Percentiles rank a stretch among this genome's conserved stretches.
Evolutionary conservation across 208 protist genomes (phyloP).

Genomic region (Trypanosoma theileri): DNA sequence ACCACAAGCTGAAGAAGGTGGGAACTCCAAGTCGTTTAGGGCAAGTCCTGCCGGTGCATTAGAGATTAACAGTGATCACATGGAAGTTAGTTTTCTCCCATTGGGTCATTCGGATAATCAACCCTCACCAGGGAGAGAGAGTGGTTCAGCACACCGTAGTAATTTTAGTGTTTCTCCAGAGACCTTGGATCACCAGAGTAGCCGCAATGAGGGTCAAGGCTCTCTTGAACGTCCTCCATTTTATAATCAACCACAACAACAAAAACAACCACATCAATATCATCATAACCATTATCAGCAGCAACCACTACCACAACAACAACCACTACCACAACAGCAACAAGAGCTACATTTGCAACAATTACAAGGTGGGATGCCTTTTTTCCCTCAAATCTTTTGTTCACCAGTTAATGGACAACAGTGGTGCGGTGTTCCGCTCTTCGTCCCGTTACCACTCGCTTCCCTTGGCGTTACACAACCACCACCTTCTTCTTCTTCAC

Average conservation of each 20-base stretch:
- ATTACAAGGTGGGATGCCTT: background rate
- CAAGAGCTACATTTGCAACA: background rate
- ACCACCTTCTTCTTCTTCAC: background rate
- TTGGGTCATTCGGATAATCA: background rate
- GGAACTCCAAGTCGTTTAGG: background rate
- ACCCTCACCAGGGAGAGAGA: background rate
- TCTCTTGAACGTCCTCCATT: background rate
- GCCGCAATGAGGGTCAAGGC: background rate
- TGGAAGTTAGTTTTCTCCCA: background rate
- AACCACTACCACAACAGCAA: background rate
- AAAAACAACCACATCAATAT: background rate
- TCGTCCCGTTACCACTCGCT: constrained; percentile 21
- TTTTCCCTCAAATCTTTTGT: constrained; percentile 2
- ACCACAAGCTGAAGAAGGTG: background rate
- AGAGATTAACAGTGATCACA: background rate
- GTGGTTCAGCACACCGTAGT: background rate
- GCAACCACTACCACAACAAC: background rate
- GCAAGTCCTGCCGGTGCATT: background rate
- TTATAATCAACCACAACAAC: background rate
- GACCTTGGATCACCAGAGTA: background rate
- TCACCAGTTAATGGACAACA: constrained; percentile 7
- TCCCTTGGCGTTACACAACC: background rate
- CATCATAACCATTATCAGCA: background rate
- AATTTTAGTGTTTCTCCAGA: background rate
- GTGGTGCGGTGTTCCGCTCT: constrained; percentile 29